These are phyloP conservation scores for Pyrenochaeta sp. DNA, from an alignment of 2,329 filamentous ascomycete species.

Conservation along the genomic window DNA sequence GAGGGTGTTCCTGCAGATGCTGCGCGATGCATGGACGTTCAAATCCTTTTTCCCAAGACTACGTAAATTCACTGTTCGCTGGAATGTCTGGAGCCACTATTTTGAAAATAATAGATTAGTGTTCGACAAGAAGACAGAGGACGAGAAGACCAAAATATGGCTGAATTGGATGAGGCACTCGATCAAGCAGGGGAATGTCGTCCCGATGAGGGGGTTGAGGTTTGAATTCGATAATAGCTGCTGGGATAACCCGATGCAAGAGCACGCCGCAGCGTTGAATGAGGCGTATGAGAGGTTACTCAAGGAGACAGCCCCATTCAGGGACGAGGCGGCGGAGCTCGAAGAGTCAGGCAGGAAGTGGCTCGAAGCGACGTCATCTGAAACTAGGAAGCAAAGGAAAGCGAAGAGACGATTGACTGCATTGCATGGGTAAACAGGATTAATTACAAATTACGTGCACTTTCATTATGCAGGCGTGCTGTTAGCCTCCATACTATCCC, in stretches of 20 bases:
- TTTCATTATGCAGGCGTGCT: too few species aligned
- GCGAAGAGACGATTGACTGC: not conserved
- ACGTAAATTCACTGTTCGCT: constrained; percentile 10
- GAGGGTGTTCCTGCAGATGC: constrained; percentile 9
- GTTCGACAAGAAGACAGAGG: not conserved
- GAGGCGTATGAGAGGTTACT: constrained; percentile 10
- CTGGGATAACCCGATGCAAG: not conserved
- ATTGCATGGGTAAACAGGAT: too few species aligned
- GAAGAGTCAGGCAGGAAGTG: constrained; percentile 22
- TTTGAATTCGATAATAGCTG: constrained; percentile 1
- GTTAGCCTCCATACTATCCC: too few species aligned
- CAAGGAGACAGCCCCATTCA: constrained; percentile 1
- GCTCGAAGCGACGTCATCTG: constrained; percentile 10
- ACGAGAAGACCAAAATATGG: constrained; percentile 12
- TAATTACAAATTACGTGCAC: too few species aligned
- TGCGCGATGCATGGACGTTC: constrained; percentile 17
- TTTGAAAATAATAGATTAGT: not conserved
- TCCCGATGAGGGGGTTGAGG: constrained; percentile 19
- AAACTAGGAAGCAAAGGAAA: constrained; percentile 5
- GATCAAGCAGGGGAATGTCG: constrained; percentile 3
- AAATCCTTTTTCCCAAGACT: constrained; percentile 23
- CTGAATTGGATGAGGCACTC: constrained; percentile 12
- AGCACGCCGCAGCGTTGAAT: constrained; percentile 7
- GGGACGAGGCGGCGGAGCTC: constrained; percentile 10
- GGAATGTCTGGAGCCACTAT: constrained; percentile 4